phyloP scores from a whole-genome alignment of 495 filamentous ascomycete species.

The Lasiosphaeria hispida region DNA sequence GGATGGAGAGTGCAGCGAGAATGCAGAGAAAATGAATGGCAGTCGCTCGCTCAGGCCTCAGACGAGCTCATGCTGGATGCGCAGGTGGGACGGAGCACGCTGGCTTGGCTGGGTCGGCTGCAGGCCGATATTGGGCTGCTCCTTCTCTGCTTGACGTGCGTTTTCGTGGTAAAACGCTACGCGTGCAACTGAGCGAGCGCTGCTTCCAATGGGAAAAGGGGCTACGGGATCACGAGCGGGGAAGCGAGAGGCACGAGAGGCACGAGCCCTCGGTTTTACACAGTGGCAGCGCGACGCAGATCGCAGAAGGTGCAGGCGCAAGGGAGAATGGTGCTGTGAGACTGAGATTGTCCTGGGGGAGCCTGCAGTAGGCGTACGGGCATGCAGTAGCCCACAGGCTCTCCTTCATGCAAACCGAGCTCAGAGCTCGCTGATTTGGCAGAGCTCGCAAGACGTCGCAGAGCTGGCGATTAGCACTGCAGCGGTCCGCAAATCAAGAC shows the following conservation, averaged over 20 bases:
- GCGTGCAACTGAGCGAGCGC: slow-evolving; percentile 19
- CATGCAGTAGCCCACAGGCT: not conserved
- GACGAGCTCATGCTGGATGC: slow-evolving; percentile 22
- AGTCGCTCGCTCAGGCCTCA: slow-evolving; percentile 31
- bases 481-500: slow-evolving; percentile 13
- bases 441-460: not conserved
- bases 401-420: slow-evolving; percentile 17
- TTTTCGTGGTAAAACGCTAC: slow-evolving; percentile 37
- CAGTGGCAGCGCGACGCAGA: not conserved
- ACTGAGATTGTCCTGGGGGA: not conserved
- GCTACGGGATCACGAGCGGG: slow-evolving; percentile 12
- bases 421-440: slow-evolving; percentile 13
- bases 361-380: slow-evolving; percentile 1
- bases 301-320: not conserved
- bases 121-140: slow-evolving; percentile 23
- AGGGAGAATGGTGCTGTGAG: too few species aligned
- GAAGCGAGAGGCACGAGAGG: not conserved
- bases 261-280: slow-evolving; percentile 3
- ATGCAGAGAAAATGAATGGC: slow-evolving; percentile 23
- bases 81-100: not conserved
- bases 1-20: slow-evolving; percentile 14
- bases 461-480: slow-evolving; percentile 9
- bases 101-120: slow-evolving; percentile 18
- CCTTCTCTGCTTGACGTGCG: slow-evolving; percentile 24
- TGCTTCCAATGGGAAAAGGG: slow-evolving; percentile 20